Conservation (phyloP, 768 basidiomycete genomes). For the Suillus subluteus region DNA sequence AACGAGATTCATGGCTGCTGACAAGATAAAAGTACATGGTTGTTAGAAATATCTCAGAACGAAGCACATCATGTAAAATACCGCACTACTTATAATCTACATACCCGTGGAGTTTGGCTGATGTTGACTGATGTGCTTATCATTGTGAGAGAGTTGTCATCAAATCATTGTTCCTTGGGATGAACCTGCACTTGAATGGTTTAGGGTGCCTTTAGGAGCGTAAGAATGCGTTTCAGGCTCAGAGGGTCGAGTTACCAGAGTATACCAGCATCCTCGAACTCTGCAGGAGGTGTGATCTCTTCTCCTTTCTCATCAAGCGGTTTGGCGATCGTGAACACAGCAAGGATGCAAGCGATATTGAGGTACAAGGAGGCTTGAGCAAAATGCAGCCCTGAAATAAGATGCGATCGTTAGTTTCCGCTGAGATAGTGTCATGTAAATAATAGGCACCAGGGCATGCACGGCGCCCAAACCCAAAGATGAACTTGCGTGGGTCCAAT, state of each 20-base stretch:
- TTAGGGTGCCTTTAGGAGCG: neutral
- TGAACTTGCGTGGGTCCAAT: conserved; percentile 16
- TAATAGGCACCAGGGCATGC: conserved; percentile 18
- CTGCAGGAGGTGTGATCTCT: neutral
- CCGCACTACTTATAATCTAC: neutral
- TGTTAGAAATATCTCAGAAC: neutral
- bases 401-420: neutral
- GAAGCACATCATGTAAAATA: neutral
- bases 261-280: neutral
- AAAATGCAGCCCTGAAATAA: conserved; percentile 22
- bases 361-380: conserved; percentile 40
- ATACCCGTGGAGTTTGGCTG: neutral
- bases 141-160: neutral
- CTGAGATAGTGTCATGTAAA: neutral
- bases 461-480: conserved; percentile 25
- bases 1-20: neutral
- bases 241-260: neutral
- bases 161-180: neutral
- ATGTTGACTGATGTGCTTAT: neutral
- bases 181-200: conserved; percentile 1
- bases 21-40: neutral
- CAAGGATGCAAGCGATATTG: conserved; percentile 40
- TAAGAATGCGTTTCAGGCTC: neutral
- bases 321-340: conserved; percentile 42
- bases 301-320: conserved; percentile 26